Evolutionary conservation across 176 grass and related monocot species (phyloP).

Genomic region (Chloris gayana): DNA sequence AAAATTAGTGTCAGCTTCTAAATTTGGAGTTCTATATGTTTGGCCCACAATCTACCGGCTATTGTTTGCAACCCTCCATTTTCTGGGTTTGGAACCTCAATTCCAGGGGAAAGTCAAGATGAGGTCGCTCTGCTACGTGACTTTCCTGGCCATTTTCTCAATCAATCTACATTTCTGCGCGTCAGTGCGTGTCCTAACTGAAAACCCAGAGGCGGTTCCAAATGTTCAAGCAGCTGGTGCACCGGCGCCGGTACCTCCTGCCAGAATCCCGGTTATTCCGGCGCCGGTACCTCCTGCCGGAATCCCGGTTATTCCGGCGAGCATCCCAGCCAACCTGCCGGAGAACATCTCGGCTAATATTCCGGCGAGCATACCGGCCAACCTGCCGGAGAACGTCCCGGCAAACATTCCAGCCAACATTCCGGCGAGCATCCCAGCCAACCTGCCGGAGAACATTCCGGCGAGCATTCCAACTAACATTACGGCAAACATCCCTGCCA

Average conservation of each 20-base stretch:
- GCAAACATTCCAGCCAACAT: not conserved
- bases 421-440: not conserved
- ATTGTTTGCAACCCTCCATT: constrained; percentile 31
- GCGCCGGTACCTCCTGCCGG: not conserved
- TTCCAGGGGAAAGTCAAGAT: constrained; percentile 41
- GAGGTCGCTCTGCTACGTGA: constrained; percentile 34
- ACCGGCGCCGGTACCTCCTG: not conserved
- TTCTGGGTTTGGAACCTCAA: constrained; percentile 12
- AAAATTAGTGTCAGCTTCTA: constrained; percentile 29
- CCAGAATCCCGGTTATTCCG: not conserved
- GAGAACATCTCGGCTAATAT: not conserved
- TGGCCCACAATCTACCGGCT: not conserved
- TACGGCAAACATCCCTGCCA: not conserved
- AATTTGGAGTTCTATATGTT: not conserved
- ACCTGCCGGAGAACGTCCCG: not conserved
- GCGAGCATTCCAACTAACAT: not conserved
- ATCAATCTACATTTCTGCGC: not conserved
- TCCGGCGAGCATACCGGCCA: not conserved
- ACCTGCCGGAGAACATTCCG: not conserved
- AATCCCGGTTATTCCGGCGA: not conserved
- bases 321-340: not conserved
- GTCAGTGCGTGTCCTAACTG: constrained; percentile 15
- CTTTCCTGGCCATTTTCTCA: constrained; percentile 39
- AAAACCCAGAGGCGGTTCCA: not conserved
- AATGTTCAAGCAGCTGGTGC: constrained; percentile 4